These are phyloP conservation scores for Stylosanthes scabra DNA, from an alignment of 331 rosid genomes.

Conservation along the genomic window DNA sequence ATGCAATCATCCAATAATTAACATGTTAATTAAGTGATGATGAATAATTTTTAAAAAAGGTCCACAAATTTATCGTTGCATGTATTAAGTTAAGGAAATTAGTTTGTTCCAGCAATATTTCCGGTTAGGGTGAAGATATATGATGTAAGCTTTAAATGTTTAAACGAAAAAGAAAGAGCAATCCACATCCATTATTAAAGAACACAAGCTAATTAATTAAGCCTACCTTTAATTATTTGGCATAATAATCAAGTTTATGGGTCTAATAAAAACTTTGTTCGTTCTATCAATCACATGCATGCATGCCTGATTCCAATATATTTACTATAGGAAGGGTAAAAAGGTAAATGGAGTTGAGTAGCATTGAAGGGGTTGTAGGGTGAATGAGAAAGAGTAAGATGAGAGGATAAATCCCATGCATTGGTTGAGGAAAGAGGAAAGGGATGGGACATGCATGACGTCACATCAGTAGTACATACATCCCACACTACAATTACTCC, in stretches of 20 bases:
- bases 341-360: too few relatives aligned
- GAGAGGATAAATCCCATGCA: conserved; percentile 36
- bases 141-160: conserved; percentile 4
- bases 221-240: background rate
- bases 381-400: background rate
- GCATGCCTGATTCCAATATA: too few relatives aligned
- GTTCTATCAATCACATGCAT: too few relatives aligned
- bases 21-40: too few relatives aligned
- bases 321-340: too few relatives aligned
- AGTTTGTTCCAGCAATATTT: background rate
- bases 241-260: too few relatives aligned
- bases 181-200: background rate
- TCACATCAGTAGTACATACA: conserved; percentile 43
- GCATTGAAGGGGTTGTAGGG: too few relatives aligned
- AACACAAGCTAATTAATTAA: background rate
- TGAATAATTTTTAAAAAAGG: too few relatives aligned
- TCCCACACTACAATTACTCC: conserved; percentile 39
- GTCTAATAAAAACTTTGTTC: too few relatives aligned
- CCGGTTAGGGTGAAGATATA: background rate
- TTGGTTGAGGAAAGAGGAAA: conserved; percentile 8
- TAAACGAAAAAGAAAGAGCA: background rate
- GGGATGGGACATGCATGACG: conserved; percentile 46
- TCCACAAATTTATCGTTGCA: background rate
- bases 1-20: too few relatives aligned
- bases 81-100: too few relatives aligned